Conservation (phyloP, 2,329 filamentous ascomycete species). For the Fusarium pseudograminearum region DNA sequence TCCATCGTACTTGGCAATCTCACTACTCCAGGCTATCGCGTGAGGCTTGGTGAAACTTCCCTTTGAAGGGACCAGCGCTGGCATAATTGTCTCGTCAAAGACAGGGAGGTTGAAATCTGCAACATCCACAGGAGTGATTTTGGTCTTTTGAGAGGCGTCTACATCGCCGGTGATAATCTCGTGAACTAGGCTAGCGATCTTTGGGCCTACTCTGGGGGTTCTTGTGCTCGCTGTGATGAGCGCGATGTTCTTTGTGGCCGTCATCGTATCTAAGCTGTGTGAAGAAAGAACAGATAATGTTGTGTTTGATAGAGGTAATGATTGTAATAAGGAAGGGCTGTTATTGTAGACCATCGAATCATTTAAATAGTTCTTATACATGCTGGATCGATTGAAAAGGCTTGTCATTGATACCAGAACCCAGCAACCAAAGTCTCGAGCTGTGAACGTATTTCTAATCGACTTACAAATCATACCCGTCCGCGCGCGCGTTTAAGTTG, state of each 20-base stretch:
- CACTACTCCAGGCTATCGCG: constrained; percentile 59
- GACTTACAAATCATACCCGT: background rate
- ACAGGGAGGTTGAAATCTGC: constrained; percentile 55
- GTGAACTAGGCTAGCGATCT: constrained; percentile 5
- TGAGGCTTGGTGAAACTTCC: constrained; percentile 55
- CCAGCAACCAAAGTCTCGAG: background rate
- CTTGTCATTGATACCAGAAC: background rate
- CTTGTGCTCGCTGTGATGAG: constrained; percentile 29
- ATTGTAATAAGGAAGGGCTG: background rate
- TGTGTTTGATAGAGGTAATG: background rate
- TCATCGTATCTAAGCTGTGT: background rate
- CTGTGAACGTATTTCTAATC: background rate
- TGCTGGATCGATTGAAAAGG: background rate
- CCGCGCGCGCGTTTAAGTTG: background rate
- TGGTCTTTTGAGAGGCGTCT: background rate
- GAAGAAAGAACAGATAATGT: no score
- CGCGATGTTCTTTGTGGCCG: constrained; percentile 20
- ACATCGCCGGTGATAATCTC: constrained; percentile 21
- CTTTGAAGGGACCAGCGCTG: constrained; percentile 53
- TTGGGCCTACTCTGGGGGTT: constrained; percentile 18
- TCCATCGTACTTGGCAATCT: constrained; percentile 58
- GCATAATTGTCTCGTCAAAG: constrained; percentile 58
- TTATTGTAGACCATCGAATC: no score
- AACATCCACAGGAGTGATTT: constrained; percentile 23
- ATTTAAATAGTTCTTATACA: background rate